phyloP scores from a whole-genome alignment of 78 protist species.

The Planoprotostelium fungivorum region DNA sequence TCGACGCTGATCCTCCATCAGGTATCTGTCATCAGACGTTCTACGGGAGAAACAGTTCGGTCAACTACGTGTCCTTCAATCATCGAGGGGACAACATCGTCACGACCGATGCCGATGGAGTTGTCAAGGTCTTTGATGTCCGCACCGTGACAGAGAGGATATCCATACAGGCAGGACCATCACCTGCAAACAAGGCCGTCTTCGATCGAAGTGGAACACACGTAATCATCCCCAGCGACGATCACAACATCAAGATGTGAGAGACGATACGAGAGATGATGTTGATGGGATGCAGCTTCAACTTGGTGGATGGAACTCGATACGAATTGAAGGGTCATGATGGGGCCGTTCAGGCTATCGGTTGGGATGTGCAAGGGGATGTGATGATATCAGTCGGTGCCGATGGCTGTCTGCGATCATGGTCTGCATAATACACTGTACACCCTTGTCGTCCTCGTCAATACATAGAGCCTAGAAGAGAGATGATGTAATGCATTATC shows the following conservation, averaged over 20 bases:
- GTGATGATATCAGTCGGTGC: not conserved
- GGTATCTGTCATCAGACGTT: constrained; percentile 58
- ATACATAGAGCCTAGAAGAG: no score
- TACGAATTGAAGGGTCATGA: not conserved
- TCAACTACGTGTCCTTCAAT: constrained; percentile 37
- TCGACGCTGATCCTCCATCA: not conserved
- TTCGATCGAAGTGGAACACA: constrained; percentile 26
- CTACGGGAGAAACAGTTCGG: constrained; percentile 75
- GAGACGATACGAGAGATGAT: not conserved
- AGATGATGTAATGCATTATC: not conserved
- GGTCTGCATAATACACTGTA: not conserved
- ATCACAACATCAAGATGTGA: constrained; percentile 3
- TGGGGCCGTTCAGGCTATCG: not conserved
- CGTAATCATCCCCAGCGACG: constrained; percentile 32
- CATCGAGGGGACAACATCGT: constrained; percentile 49
- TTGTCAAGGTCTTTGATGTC: constrained; percentile 59
- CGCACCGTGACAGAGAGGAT: constrained; percentile 47
- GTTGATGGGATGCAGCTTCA: not conserved
- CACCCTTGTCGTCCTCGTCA: not conserved
- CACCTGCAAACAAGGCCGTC: constrained; percentile 6
- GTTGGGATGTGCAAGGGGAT: not conserved
- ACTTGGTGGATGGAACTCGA: not conserved
- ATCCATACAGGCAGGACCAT: not conserved
- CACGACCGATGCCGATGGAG: constrained; percentile 84
- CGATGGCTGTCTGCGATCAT: not conserved